phyloP scores from a whole-genome alignment of 768 basidiomycete genomes.

The Dentipellis fragilis region DNA sequence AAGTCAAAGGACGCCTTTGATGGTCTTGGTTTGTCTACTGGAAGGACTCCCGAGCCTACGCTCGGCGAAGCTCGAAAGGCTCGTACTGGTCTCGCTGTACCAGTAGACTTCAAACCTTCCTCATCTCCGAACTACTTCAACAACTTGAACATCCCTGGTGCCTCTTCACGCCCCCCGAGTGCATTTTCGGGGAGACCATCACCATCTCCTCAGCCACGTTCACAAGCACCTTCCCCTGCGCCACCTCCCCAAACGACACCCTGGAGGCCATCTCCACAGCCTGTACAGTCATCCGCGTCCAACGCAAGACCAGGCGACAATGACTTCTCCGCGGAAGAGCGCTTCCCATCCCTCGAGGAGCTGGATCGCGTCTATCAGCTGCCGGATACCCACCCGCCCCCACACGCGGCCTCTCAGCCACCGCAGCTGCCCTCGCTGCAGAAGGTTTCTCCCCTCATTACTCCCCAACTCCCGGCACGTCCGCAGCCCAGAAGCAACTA shows the following conservation, averaged over 20 bases:
- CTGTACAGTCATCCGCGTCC: neutral
- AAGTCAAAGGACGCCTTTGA: conserved; percentile 66
- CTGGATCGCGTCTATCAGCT: conserved; percentile 39
- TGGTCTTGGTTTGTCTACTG: conserved; percentile 48
- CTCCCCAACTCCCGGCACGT: neutral
- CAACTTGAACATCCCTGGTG: conserved; percentile 8
- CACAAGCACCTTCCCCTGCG: conserved; percentile 7
- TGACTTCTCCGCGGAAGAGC: conserved; percentile 48
- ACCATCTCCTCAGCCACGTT: conserved; percentile 5
- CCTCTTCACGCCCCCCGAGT: conserved; percentile 2
- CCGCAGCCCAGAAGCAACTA: neutral
- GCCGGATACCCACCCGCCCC: conserved; percentile 20
- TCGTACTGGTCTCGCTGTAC: conserved; percentile 54
- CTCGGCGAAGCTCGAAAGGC: conserved; percentile 67
- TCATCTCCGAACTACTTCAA: neutral
- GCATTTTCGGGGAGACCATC: conserved; percentile 9
- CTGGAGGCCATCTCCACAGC: conserved; percentile 10
- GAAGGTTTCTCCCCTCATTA: conserved; percentile 3
- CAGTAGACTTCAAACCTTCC: conserved; percentile 13
- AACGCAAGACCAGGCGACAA: conserved; percentile 20
- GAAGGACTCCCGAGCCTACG: conserved; percentile 46
- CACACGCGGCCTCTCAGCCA: conserved; percentile 15
- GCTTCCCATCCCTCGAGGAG: conserved; percentile 85
- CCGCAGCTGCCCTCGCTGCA: conserved; percentile 5
- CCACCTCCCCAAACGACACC: conserved; percentile 1